phyloP scores from a whole-genome alignment of 2,329 filamentous ascomycete genomes.

The Xylaria sp. region DNA sequence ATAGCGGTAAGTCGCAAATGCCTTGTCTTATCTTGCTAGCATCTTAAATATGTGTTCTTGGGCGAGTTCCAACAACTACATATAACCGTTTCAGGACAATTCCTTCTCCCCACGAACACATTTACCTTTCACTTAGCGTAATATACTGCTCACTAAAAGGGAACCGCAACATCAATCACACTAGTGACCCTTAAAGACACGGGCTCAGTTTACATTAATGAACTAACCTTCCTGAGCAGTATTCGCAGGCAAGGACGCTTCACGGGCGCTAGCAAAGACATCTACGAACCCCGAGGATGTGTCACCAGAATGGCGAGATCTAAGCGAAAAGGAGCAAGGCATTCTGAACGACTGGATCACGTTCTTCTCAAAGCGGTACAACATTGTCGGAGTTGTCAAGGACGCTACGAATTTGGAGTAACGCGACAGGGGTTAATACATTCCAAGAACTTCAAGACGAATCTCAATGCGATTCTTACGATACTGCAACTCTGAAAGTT shows the following conservation, averaged over 20 bases:
- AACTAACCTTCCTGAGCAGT: slow-evolving; percentile 65
- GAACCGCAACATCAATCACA: neutral
- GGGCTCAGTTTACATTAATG: neutral
- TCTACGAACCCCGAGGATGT: slow-evolving; percentile 89
- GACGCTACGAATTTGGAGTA: slow-evolving; percentile 68
- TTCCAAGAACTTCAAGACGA: neutral
- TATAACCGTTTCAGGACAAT: neutral
- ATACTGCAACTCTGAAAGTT: neutral
- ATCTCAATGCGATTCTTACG: neutral
- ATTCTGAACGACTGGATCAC: slow-evolving; percentile 92
- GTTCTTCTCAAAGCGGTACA: slow-evolving; percentile 97
- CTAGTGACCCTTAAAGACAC: no score
- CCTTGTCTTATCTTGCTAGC: neutral
- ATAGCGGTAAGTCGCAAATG: slow-evolving; percentile 73
- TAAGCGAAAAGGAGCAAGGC: slow-evolving; percentile 85
- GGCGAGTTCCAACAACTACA: neutral
- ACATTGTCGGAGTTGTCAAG: slow-evolving; percentile 78
- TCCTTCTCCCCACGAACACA: neutral
- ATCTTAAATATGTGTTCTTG: neutral
- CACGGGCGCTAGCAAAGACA: slow-evolving; percentile 86
- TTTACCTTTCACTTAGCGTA: neutral
- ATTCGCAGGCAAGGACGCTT: slow-evolving; percentile 95
- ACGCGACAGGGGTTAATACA: slow-evolving; percentile 12
- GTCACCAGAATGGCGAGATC: slow-evolving; percentile 81
- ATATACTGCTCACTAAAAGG: neutral